phyloP scores from a whole-genome alignment of 495 filamentous ascomycete genomes.

The Aspergillus indologenus region DNA sequence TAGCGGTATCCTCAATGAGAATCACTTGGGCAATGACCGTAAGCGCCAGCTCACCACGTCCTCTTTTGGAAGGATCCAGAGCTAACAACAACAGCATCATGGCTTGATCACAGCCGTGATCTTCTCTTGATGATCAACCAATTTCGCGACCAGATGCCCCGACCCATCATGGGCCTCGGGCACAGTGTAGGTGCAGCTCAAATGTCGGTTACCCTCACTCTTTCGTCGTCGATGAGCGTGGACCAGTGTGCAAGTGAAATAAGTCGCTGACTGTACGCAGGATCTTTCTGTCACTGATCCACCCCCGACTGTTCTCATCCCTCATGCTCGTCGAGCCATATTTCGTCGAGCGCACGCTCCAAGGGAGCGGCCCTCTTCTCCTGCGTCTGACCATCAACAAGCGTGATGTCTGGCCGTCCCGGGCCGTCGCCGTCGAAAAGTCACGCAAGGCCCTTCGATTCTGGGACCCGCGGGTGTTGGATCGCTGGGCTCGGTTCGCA shows the following conservation, averaged over 20 bases:
- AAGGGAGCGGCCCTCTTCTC: conserved; percentile 7
- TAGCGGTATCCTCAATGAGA: conserved; percentile 67
- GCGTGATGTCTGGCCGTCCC: conserved; percentile 59
- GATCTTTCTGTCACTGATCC: conserved; percentile 53
- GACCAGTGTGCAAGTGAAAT: not conserved
- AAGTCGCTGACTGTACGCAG: not conserved
- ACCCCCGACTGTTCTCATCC: conserved; percentile 68
- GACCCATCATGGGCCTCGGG: conserved; percentile 58
- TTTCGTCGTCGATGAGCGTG: not conserved
- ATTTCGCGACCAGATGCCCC: conserved; percentile 69
- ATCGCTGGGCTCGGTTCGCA: conserved; percentile 52
- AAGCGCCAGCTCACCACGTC: not conserved
- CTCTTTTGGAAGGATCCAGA: not conserved
- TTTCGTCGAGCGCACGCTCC: conserved; percentile 25
- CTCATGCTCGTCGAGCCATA: conserved; percentile 71
- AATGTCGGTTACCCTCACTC: conserved; percentile 17
- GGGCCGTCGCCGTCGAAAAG: conserved; percentile 43
- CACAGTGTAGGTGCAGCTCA: conserved; percentile 72
- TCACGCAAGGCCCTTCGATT: conserved; percentile 50
- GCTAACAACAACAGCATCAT: conserved; percentile 33
- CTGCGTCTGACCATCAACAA: conserved; percentile 43
- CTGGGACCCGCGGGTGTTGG: conserved; percentile 64
- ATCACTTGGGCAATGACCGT: conserved; percentile 64
- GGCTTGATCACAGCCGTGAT: conserved; percentile 75
- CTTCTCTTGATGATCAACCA: conserved; percentile 70